phyloP scores from a whole-genome alignment of 2,329 filamentous ascomycete genomes.

The Leptosphaerulina australis region DNA sequence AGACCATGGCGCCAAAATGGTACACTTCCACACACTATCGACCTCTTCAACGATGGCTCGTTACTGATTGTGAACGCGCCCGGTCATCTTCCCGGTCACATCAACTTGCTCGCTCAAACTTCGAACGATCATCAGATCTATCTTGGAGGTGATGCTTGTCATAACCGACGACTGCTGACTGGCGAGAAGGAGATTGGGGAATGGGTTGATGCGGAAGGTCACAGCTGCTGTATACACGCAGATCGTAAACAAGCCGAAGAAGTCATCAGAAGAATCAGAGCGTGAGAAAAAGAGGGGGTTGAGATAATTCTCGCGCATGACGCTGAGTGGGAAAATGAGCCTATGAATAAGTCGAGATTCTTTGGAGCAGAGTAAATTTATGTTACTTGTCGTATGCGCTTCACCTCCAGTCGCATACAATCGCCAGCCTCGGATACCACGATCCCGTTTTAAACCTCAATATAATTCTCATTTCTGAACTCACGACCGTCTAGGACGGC shows the following conservation, averaged over 20 bases:
- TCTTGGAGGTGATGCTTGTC: slow-evolving; percentile 61
- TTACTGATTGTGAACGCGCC: slow-evolving; percentile 58
- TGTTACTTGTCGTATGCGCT: not conserved
- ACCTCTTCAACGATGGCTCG: slow-evolving; percentile 57
- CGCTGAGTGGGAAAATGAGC: slow-evolving; percentile 54
- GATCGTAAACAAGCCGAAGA: slow-evolving; percentile 54
- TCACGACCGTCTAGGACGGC: no score
- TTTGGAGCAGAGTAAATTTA: slow-evolving; percentile 26
- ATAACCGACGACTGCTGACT: slow-evolving; percentile 58
- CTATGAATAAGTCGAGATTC: slow-evolving; percentile 39
- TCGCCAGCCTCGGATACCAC: no score
- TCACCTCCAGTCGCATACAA: no score
- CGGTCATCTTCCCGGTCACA: slow-evolving; percentile 60
- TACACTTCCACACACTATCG: slow-evolving; percentile 54
- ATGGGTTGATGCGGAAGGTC: slow-evolving; percentile 56
- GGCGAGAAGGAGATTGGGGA: slow-evolving; percentile 60
- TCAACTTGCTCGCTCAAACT: slow-evolving; percentile 57
- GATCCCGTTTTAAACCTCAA: no score
- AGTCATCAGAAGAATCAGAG: slow-evolving; percentile 53
- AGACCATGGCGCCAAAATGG: slow-evolving; percentile 53
- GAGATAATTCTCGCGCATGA: slow-evolving; percentile 62
- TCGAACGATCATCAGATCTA: slow-evolving; percentile 52
- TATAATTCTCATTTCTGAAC: no score
- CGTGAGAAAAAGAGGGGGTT: slow-evolving; percentile 51
- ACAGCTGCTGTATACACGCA: slow-evolving; percentile 59